These are phyloP conservation scores for Calonectria naviculata DNA, from an alignment of 2,329 filamentous ascomycete genomes.

Conservation along the genomic window DNA sequence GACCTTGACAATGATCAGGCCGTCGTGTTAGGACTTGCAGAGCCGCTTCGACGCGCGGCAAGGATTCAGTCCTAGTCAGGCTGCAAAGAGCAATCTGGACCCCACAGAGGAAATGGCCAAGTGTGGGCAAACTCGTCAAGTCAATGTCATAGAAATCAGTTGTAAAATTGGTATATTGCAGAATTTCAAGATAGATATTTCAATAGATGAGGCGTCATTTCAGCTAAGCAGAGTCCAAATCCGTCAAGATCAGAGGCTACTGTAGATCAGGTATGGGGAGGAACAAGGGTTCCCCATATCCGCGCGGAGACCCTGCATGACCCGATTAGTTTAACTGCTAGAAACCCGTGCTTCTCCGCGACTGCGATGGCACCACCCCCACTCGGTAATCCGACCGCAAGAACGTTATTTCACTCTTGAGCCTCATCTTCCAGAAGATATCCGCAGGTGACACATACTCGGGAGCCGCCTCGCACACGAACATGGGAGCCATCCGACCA, in stretches of 20 bases:
- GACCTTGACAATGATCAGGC: constrained; percentile 5
- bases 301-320: constrained; percentile 23
- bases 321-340: not conserved
- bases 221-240: not conserved
- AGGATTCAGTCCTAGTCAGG: constrained; percentile 9
- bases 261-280: not conserved
- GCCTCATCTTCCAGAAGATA: constrained; percentile 9
- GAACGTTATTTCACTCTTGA: not conserved
- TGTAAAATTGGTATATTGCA: not conserved
- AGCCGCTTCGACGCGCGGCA: constrained; percentile 16
- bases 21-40: constrained; percentile 10
- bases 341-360: not conserved
- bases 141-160: not conserved
- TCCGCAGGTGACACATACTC: not conserved
- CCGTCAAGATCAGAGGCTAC: not conserved
- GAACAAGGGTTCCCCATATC: constrained; percentile 28
- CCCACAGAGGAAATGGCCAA: not conserved
- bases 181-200: not conserved
- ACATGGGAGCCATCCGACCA: not conserved
- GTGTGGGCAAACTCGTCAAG: not conserved
- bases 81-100: not conserved
- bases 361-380: not conserved
- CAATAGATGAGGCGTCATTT: not conserved
- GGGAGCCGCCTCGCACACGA: not conserved
- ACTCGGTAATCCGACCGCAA: not conserved